Percentiles rank a stretch among this genome's conserved stretches.
Conservation (phyloP, 2,329 filamentous ascomycete genomes). For the Pseudogymnoascus sp. region DNA sequence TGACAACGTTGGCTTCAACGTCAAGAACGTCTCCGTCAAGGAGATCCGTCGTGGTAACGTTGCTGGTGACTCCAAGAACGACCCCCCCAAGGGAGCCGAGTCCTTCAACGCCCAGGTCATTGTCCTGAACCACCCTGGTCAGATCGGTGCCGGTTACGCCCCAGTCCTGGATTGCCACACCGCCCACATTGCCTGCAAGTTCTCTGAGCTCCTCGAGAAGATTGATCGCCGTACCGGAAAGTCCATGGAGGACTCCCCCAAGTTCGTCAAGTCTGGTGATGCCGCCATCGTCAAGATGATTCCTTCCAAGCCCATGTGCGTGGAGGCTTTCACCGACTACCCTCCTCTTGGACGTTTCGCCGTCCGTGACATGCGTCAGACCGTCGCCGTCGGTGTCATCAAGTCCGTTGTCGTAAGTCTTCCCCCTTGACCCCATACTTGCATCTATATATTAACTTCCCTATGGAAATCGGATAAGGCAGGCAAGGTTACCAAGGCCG, state of each 20-base stretch:
- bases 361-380: constrained; percentile 96
- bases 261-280: constrained; percentile 99
- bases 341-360: constrained; percentile 99
- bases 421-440: background rate
- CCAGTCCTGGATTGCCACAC: constrained; percentile 99
- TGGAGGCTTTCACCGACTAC: constrained; percentile 99
- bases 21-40: constrained; percentile 99
- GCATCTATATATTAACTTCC: too few species aligned
- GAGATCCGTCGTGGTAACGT: constrained; percentile 99
- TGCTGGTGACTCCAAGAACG: constrained; percentile 99
- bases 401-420: constrained; percentile 51
- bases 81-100: constrained; percentile 80
- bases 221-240: constrained; percentile 99
- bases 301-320: constrained; percentile 99
- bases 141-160: constrained; percentile 98
- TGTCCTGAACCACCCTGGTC: constrained; percentile 99
- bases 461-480: constrained; percentile 21
- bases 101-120: constrained; percentile 99
- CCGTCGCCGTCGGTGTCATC: constrained; percentile 88
- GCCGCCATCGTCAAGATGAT: constrained; percentile 99
- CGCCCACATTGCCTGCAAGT: constrained; percentile 99
- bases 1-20: constrained; percentile 99
- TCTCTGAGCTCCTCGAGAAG: constrained; percentile 98
- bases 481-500: constrained; percentile 33
- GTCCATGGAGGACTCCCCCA: constrained; percentile 81